phyloP scores from a whole-genome alignment of 2,329 filamentous ascomycete genomes.

The Magnaporthiopsis poae region DNA sequence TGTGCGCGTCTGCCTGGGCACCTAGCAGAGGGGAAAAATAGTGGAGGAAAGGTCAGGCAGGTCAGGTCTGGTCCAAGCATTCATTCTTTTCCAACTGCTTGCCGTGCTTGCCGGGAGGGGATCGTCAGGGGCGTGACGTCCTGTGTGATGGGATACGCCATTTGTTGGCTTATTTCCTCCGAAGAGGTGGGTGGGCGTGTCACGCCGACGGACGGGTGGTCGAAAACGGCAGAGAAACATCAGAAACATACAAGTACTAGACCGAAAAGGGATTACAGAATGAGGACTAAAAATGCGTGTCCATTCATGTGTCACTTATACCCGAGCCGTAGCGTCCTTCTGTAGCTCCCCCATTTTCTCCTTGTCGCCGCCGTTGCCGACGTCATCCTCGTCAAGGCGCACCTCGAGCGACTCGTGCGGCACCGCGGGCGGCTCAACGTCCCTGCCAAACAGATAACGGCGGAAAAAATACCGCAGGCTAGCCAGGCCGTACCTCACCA shows the following conservation, averaged over 20 bases:
- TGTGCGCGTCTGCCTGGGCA: not conserved
- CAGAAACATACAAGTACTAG: not conserved
- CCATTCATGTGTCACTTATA: not conserved
- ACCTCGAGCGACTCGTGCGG: slow-evolving; percentile 1
- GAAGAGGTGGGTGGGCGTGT: no score
- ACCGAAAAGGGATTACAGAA: not conserved
- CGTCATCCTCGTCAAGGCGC: not conserved
- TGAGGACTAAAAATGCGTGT: not conserved
- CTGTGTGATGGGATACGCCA: not conserved
- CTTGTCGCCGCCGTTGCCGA: not conserved
- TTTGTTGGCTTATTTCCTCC: not conserved
- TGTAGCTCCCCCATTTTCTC: not conserved
- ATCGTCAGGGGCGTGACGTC: not conserved
- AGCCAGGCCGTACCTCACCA: slow-evolving; percentile 15
- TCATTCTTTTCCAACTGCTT: not conserved
- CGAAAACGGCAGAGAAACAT: not conserved
- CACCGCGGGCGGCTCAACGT: not conserved
- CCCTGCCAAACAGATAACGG: slow-evolving; percentile 10
- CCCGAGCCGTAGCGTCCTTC: not conserved
- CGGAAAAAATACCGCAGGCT: slow-evolving; percentile 14
- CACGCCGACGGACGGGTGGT: not conserved
- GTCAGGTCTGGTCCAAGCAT: not conserved
- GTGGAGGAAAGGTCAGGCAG: no score
- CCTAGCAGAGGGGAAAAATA: not conserved
- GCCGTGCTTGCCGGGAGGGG: not conserved